Evolutionary conservation across 805 yeast genomes (phyloP).

Genomic region (Isabelozyma heimii): DNA sequence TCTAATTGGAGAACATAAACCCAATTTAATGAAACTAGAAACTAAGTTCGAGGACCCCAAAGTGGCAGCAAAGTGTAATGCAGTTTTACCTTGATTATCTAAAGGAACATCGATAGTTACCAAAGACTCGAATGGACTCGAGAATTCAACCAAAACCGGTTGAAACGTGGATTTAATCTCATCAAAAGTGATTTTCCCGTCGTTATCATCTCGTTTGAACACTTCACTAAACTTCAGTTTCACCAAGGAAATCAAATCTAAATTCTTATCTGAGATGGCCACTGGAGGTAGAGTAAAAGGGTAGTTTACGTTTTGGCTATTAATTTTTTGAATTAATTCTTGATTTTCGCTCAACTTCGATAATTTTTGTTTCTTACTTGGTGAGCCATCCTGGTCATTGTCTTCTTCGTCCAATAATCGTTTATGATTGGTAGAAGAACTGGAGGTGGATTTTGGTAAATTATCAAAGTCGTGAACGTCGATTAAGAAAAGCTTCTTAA

Average conservation of each 20-base stretch:
- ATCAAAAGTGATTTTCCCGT: slow-evolving; percentile 10
- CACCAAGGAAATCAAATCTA: slow-evolving; percentile 28
- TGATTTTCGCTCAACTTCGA: not conserved
- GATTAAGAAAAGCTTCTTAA: slow-evolving; percentile 36
- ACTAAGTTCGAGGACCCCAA: slow-evolving; percentile 37
- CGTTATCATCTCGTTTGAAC: slow-evolving; percentile 31
- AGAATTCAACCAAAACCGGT: slow-evolving; percentile 15
- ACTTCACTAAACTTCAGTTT: slow-evolving; percentile 32
- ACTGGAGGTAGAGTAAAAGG: slow-evolving; percentile 36
- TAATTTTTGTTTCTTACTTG: slow-evolving; percentile 28
- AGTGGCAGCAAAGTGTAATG: slow-evolving; percentile 42
- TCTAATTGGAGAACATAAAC: slow-evolving; percentile 36
- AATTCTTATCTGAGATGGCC: slow-evolving; percentile 15
- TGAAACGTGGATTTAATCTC: slow-evolving; percentile 25
- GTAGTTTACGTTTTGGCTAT: slow-evolving; percentile 23
- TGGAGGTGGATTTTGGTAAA: slow-evolving; percentile 24
- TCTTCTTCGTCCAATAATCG: slow-evolving; percentile 3
- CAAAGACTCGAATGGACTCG: slow-evolving; percentile 6
- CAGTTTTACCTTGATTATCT: slow-evolving; percentile 40
- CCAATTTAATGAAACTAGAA: slow-evolving; percentile 29
- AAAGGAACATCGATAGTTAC: slow-evolving; percentile 31
- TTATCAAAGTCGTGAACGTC: slow-evolving; percentile 44
- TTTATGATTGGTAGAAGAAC: slow-evolving; percentile 4
- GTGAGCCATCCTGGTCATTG: slow-evolving; percentile 22
- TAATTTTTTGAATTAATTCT: slow-evolving; percentile 2